Evolutionary conservation across 345 rosid species (phyloP), one percentile per base, ranked within the genome.

Genomic region (Excoecaria cochinchinensis): DNA sequence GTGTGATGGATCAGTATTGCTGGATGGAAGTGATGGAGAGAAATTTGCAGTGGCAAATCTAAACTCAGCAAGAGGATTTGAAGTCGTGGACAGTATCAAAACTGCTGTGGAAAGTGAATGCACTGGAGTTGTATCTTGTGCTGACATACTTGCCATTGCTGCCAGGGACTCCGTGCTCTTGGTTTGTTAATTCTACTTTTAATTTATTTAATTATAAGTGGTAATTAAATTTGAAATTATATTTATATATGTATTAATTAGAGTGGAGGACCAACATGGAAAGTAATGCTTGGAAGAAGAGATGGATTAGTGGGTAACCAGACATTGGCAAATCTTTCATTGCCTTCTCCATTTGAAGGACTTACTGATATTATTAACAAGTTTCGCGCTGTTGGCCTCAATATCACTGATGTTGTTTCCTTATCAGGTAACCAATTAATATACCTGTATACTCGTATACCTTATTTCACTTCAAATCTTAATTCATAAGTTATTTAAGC

Each of bases 201-300:
- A 0, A 31, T 31, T 31, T 0, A 31, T 31, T 31, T 52, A 52
- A 52, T 8, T 52, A 7, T 12, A 52, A 52, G 2, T 12, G 15
- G 4, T 7, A 52, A 52, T 52, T 52, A 40, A 2, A 4, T 55
- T 55, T 53, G 2, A 31, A 31, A 0, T 31, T 31, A 31, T 0
- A 31, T 31, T 31, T 31, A 2, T 1, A 2, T 53, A 6, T 58
- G 8, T 22, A 13, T 36, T 19, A 19, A 14, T 51, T 8, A 94
- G 96, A 89, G 92, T 44, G 96, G 98, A 80, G 98, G 98, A 38
- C 86, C 88, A 12, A 67, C 72, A 3, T 94, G 97, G 97, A 87
- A 51, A 67, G 97, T 92, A 19, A 71, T 64, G 24, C 67, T 94
- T 67, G 97, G 97, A 77, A 85, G 97, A 85, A 89, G 92, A 79